Conservation (phyloP, 768 basidiomycete genomes). For the Royoungia palumana region DNA sequence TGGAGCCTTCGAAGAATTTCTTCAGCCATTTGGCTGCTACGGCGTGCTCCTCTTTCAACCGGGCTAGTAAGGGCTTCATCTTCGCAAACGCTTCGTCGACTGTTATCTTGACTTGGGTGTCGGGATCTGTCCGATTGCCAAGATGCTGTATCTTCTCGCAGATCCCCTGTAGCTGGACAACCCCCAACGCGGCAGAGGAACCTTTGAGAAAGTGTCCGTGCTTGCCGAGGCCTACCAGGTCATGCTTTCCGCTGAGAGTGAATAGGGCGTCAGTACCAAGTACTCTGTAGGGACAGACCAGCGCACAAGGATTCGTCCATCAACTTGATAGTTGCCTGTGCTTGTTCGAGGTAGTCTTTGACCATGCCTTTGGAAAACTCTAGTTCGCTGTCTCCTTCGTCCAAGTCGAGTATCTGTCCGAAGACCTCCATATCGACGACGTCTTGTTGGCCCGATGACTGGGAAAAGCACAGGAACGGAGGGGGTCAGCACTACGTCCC, state of each 20-base stretch:
- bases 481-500: constrained; percentile 7
- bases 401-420: constrained; percentile 85
- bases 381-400: constrained; percentile 72
- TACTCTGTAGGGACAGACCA: constrained; percentile 10
- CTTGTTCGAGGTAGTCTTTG: constrained; percentile 78
- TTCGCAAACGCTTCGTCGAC: constrained; percentile 49
- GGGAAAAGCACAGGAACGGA: background rate
- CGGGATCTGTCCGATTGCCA: constrained; percentile 52
- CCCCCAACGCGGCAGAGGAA: constrained; percentile 91
- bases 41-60: constrained; percentile 65
- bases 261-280: constrained; percentile 14
- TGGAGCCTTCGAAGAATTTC: constrained; percentile 26
- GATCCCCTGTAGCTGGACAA: constrained; percentile 71
- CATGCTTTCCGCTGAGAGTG: constrained; percentile 45
- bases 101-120: constrained; percentile 48
- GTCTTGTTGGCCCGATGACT: constrained; percentile 18
- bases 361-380: constrained; percentile 83
- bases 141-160: constrained; percentile 93
- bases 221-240: constrained; percentile 63
- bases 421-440: constrained; percentile 81
- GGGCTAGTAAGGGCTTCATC: constrained; percentile 54
- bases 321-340: constrained; percentile 63
- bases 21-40: constrained; percentile 68
- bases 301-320: constrained; percentile 84
- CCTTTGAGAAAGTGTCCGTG: constrained; percentile 97